A percentile compares a stretch with the other conserved stretches of the same genome.
These are phyloP conservation scores for Tardiomyces digboiensis DNA, from an alignment of 1,139 yeast genomes.

Conservation along the genomic window DNA sequence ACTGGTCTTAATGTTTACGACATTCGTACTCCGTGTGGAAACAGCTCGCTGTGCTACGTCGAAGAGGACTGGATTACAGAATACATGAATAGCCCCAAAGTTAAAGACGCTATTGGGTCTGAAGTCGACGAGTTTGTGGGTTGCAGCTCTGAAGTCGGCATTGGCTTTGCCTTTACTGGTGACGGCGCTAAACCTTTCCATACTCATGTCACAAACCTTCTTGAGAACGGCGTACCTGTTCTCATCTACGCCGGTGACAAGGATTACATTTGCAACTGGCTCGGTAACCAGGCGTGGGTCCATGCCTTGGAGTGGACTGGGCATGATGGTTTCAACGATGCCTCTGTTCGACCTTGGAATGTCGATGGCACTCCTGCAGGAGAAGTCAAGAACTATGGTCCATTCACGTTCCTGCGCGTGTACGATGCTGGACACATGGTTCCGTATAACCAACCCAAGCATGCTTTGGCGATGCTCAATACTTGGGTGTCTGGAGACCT, in stretches of 20 bases:
- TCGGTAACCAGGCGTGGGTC: slow-evolving; percentile 78
- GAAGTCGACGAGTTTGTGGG: slow-evolving; percentile 60
- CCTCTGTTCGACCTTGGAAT: slow-evolving; percentile 25
- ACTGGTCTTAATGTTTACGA: slow-evolving; percentile 66
- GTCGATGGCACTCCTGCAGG: slow-evolving; percentile 36
- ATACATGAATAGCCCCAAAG: slow-evolving; percentile 50
- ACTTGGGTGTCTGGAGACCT: slow-evolving; percentile 40
- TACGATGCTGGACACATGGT: slow-evolving; percentile 57
- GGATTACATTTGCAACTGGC: slow-evolving; percentile 87
- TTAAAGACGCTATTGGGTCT: slow-evolving; percentile 53
- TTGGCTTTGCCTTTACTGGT: slow-evolving; percentile 46
- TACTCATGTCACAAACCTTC: slow-evolving; percentile 44
- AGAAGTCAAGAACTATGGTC: slow-evolving; percentile 32
- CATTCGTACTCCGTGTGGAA: slow-evolving; percentile 37
- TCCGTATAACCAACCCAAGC: slow-evolving; percentile 60
- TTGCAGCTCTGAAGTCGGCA: slow-evolving; percentile 48
- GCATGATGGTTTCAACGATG: slow-evolving; percentile 24
- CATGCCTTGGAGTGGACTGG: slow-evolving; percentile 54
- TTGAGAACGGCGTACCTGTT: slow-evolving; percentile 60
- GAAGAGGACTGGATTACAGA: slow-evolving; percentile 45
- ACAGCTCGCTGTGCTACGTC: slow-evolving; percentile 40
- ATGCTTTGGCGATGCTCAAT: slow-evolving; percentile 54
- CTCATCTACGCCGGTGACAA: slow-evolving; percentile 82
- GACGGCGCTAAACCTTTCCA: slow-evolving; percentile 63
- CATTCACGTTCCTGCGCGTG: slow-evolving; percentile 47